phyloP scores from a whole-genome alignment of 768 basidiomycete species.

The Xanthoconium purpureum region DNA sequence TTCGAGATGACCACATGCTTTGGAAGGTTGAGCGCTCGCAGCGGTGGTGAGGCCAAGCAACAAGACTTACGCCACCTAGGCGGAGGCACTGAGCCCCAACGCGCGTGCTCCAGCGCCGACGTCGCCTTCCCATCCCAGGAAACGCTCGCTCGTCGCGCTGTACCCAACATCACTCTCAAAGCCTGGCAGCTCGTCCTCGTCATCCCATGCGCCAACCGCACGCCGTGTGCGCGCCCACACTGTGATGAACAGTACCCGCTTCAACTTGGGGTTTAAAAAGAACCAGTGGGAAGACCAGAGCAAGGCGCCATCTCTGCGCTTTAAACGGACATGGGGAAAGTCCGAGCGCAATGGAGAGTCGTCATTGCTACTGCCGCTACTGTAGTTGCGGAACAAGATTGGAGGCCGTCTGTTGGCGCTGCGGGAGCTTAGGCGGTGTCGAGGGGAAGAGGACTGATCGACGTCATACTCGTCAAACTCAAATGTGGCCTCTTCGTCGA shows the following conservation, averaged over 20 bases:
- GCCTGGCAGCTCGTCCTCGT: constrained; percentile 41
- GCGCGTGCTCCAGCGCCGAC: constrained; percentile 80
- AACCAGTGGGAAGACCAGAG: constrained; percentile 98
- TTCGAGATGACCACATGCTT: background rate
- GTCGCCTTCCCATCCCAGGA: constrained; percentile 77
- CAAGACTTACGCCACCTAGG: constrained; percentile 28
- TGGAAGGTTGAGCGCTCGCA: constrained; percentile 14
- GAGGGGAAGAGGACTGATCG: constrained; percentile 43
- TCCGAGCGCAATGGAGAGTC: constrained; percentile 33
- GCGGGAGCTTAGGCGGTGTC: constrained; percentile 10
- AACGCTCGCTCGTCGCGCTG: constrained; percentile 49
- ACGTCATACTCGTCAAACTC: constrained; percentile 80
- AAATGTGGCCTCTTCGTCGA: constrained; percentile 72
- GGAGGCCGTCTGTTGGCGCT: constrained; percentile 10
- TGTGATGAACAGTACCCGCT: constrained; percentile 88
- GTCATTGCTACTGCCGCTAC: constrained; percentile 35
- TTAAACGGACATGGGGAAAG: constrained; percentile 48
- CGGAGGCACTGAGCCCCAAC: constrained; percentile 53
- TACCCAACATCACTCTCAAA: constrained; percentile 37
- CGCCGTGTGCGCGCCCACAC: constrained; percentile 83
- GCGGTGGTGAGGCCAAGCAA: constrained; percentile 3
- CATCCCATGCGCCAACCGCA: constrained; percentile 48
- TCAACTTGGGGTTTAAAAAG: constrained; percentile 90
- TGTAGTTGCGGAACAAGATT: constrained; percentile 27
- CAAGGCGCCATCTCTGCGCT: constrained; percentile 67